Evolutionary conservation across 2,329 filamentous ascomycete genomes (phyloP).

Genomic region (Ceratocystiopsis sp.): DNA sequence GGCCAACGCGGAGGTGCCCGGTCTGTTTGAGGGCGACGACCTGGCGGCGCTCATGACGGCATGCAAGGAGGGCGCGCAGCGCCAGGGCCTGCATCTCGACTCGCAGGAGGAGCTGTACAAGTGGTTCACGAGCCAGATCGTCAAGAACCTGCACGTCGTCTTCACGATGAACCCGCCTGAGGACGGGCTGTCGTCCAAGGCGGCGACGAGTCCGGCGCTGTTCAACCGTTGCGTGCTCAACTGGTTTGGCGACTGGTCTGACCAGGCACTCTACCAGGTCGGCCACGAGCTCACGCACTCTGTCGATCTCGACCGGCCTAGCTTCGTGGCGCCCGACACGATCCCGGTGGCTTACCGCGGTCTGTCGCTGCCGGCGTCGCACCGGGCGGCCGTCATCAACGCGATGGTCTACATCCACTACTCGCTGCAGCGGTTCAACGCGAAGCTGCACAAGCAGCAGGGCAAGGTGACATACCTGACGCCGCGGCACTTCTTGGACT

Average conservation of each 20-base stretch:
- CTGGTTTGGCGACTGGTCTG: conserved; percentile 99
- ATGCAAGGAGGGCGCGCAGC: conserved; percentile 94
- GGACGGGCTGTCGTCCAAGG: conserved; percentile 85
- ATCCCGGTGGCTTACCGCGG: conserved; percentile 86
- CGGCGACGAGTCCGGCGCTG: conserved; percentile 88
- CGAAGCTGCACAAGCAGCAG: conserved; percentile 77
- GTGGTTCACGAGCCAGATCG: conserved; percentile 99
- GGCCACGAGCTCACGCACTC: conserved; percentile 88
- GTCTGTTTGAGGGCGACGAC: conserved; percentile 97
- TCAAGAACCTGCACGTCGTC: conserved; percentile 96
- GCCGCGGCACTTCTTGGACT: conserved; percentile 92
- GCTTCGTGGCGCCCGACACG: conserved; percentile 72
- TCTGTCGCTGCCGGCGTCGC: conserved; percentile 67
- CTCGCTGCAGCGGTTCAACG: conserved; percentile 80
- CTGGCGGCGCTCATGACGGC: conserved; percentile 97
- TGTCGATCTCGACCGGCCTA: conserved; percentile 82
- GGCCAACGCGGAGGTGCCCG: conserved; percentile 97
- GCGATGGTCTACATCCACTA: conserved; percentile 99
- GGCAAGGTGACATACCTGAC: conserved; percentile 86
- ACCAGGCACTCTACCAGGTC: conserved; percentile 96
- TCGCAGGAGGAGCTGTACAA: conserved; percentile 99
- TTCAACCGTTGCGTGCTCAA: conserved; percentile 99
- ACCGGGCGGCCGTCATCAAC: conserved; percentile 86
- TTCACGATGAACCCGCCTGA: conserved; percentile 99
- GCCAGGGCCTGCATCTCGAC: conserved; percentile 85